These are phyloP conservation scores for Straminergon stramineum DNA, from an alignment of 225 moss, liverwort and hornwort genomes.

Conservation along the genomic window DNA sequence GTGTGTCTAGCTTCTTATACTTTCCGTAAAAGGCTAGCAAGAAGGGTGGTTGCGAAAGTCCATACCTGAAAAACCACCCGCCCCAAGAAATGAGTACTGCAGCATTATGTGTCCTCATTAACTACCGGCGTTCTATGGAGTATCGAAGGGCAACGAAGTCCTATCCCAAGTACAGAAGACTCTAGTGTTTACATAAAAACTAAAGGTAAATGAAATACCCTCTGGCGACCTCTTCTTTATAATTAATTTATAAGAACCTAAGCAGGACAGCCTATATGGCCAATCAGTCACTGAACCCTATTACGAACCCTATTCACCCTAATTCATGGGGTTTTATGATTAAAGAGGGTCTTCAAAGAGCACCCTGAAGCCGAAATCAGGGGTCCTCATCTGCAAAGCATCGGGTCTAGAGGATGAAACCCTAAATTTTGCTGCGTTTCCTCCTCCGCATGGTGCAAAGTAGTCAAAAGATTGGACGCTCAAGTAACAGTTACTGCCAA, in stretches of 20 bases:
- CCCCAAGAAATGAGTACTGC: background rate
- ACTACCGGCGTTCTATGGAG: background rate
- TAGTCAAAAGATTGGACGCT: background rate
- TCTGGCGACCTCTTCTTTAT: background rate
- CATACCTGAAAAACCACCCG: conserved; percentile 43
- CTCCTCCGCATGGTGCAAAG: background rate
- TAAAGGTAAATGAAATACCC: background rate
- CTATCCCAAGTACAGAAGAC: background rate
- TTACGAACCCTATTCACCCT: background rate
- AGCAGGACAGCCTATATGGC: background rate
- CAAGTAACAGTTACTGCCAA: background rate
- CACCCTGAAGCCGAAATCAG: background rate
- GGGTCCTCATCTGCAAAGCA: background rate
- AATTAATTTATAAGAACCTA: background rate
- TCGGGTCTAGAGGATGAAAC: background rate
- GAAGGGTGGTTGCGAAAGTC: conserved; percentile 82
- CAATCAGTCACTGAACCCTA: background rate
- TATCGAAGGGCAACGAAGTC: background rate
- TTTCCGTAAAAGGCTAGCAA: conserved; percentile 66
- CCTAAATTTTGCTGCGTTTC: background rate
- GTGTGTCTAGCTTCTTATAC: conserved; percentile 41
- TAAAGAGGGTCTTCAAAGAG: background rate
- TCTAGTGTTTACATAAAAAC: background rate
- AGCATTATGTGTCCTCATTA: background rate
- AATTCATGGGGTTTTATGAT: background rate